Conservation (phyloP, 192 early-diverging fungal species). For the Podila minutissima region DNA sequence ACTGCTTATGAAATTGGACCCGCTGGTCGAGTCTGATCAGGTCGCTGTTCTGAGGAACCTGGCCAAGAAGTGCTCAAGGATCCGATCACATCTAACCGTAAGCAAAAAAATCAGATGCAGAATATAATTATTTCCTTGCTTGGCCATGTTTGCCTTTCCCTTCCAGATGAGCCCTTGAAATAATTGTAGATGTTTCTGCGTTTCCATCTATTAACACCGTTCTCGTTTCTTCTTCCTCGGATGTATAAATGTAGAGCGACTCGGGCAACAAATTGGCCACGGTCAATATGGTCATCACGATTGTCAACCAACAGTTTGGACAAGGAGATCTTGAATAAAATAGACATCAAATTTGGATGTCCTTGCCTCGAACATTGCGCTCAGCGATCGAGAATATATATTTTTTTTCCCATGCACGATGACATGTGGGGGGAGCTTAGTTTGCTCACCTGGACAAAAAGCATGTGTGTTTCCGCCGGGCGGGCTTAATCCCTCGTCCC, state of each 20-base stretch:
- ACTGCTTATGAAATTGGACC: slow-evolving; percentile 53
- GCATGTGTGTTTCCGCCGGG: no score
- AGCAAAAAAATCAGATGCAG: background rate
- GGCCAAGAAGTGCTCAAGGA: slow-evolving; percentile 50
- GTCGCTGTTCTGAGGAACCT: slow-evolving; percentile 50
- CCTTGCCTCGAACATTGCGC: no score
- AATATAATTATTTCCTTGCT: background rate
- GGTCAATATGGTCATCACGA: slow-evolving; percentile 58
- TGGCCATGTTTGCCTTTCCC: background rate
- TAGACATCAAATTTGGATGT: no score
- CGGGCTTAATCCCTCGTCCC: no score
- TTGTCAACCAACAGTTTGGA: slow-evolving; percentile 52
- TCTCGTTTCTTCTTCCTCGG: background rate
- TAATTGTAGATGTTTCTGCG: no score
- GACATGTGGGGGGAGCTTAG: no score
- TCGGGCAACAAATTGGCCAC: slow-evolving; percentile 42
- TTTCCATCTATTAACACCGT: no score
- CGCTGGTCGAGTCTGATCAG: slow-evolving; percentile 54
- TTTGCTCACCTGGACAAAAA: no score
- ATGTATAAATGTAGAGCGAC: slow-evolving; percentile 8
- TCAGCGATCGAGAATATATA: no score
- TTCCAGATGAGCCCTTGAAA: background rate
- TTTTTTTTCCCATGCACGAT: no score
- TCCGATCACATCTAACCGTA: slow-evolving; percentile 42
- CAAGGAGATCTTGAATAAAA: slow-evolving; percentile 46